phyloP scores from a whole-genome alignment of 306 rosid genomes.

The Cucurbita ficifolia region DNA sequence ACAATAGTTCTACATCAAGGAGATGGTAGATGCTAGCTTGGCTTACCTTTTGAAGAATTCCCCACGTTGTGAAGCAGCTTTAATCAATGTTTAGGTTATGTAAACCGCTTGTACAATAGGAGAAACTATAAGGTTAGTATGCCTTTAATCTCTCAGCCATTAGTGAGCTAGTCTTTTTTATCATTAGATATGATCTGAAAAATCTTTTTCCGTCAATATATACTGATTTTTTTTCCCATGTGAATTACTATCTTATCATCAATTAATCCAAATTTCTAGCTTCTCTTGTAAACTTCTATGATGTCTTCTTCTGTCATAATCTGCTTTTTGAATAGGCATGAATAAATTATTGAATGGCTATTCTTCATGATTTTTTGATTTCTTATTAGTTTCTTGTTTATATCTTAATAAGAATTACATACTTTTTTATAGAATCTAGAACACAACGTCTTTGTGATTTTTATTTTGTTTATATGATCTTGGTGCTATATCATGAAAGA shows the following conservation, averaged over 20 bases:
- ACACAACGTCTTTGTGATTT: neutral
- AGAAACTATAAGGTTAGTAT: slow-evolving; percentile 2
- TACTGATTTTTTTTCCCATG: neutral
- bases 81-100: neutral
- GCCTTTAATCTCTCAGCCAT: neutral
- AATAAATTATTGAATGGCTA: neutral
- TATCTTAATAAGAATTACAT: neutral
- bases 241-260: neutral
- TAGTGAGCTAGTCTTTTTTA: neutral
- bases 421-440: neutral
- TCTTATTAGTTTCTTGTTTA: neutral
- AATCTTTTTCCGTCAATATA: slow-evolving; percentile 4
- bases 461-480: neutral
- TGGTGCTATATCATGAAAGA: no score
- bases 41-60: neutral
- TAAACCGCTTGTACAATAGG: neutral
- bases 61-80: neutral
- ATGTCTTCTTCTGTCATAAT: neutral
- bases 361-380: neutral
- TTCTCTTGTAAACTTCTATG: neutral
- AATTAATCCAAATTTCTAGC: neutral
- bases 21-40: slow-evolving; percentile 10
- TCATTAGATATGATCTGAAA: neutral
- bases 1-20: slow-evolving; percentile 27
- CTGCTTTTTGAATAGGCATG: neutral